Evolutionary conservation across 164 flowering plant species (phyloP).

Genomic region (Berberis vulgaris): DNA sequence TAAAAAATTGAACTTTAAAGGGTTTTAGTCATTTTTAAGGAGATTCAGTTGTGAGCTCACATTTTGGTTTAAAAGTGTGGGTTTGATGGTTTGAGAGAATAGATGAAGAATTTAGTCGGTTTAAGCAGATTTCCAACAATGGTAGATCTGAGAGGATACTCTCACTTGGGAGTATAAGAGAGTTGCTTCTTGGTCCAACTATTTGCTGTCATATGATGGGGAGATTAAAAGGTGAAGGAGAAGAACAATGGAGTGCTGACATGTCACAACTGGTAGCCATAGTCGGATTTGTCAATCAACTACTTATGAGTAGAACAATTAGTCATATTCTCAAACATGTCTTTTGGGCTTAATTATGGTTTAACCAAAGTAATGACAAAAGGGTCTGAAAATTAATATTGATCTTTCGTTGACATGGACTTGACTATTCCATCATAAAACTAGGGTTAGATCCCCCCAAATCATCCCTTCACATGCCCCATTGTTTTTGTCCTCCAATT

Average conservation of each 20-base stretch:
- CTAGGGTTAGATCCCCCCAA: too few relatives aligned
- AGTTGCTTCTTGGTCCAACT: slow-evolving; percentile 82
- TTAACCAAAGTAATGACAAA: too few relatives aligned
- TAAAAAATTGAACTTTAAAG: too few relatives aligned
- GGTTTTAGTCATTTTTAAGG: background rate
- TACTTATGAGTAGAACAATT: too few relatives aligned
- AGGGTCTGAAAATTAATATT: too few relatives aligned
- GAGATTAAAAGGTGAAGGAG: slow-evolving; percentile 62
- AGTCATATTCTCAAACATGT: too few relatives aligned
- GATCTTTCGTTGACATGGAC: too few relatives aligned
- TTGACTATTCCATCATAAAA: too few relatives aligned
- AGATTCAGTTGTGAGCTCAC: background rate
- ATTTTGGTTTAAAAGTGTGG: background rate
- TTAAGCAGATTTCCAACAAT: slow-evolving; percentile 41
- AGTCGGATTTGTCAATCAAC: slow-evolving; percentile 49
- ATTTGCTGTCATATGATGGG: slow-evolving; percentile 63
- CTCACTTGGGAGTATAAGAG: slow-evolving; percentile 67
- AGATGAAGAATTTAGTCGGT: slow-evolving; percentile 57
- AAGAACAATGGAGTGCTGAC: slow-evolving; percentile 77
- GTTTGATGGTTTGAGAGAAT: slow-evolving; percentile 12
- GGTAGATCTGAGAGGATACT: slow-evolving; percentile 42
- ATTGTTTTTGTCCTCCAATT: too few relatives aligned
- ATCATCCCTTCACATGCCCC: too few relatives aligned
- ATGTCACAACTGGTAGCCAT: slow-evolving; percentile 80
- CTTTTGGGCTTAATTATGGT: too few relatives aligned